A percentile compares a stretch with the other conserved stretches of the same genome.
These are phyloP conservation scores for Dothistroma septosporum DNA, from an alignment of 2,329 filamentous ascomycete genomes.

Conservation along the genomic window DNA sequence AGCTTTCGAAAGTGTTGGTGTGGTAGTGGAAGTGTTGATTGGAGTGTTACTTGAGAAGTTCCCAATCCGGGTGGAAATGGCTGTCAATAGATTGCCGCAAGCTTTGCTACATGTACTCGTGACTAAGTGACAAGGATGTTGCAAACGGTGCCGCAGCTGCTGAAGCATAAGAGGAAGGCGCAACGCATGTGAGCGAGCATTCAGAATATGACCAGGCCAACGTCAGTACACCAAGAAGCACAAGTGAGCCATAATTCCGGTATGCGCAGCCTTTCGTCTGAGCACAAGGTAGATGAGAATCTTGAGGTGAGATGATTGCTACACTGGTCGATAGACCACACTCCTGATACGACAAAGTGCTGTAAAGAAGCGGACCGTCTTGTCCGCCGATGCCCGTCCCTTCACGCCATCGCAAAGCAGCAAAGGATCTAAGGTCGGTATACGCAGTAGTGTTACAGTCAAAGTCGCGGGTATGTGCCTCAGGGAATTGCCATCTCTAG, in stretches of 20 bases:
- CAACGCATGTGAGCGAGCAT: neutral
- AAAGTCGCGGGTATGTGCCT: slow-evolving; percentile 2
- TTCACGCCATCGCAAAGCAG: slow-evolving; percentile 12
- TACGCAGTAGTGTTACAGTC: slow-evolving; percentile 13
- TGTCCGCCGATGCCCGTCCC: slow-evolving; percentile 3
- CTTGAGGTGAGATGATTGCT: slow-evolving; percentile 11
- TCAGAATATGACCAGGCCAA: no score
- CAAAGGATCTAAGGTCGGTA: slow-evolving; percentile 10
- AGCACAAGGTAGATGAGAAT: neutral
- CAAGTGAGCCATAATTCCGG: no score
- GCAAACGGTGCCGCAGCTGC: neutral
- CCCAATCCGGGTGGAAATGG: no score
- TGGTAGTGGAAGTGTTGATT: neutral
- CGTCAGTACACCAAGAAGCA: no score
- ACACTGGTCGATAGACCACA: slow-evolving; percentile 8
- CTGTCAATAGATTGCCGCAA: no score
- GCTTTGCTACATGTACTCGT: neutral
- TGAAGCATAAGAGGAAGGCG: neutral
- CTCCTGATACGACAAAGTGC: slow-evolving; percentile 10
- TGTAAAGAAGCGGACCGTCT: slow-evolving; percentile 4
- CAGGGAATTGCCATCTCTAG: neutral
- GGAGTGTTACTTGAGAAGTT: no score
- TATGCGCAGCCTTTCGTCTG: neutral
- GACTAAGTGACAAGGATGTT: neutral
- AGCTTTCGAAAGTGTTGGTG: neutral